Evolutionary conservation across 116 monocot species (phyloP).

Genomic region (Trichopus zeylanicus): DNA sequence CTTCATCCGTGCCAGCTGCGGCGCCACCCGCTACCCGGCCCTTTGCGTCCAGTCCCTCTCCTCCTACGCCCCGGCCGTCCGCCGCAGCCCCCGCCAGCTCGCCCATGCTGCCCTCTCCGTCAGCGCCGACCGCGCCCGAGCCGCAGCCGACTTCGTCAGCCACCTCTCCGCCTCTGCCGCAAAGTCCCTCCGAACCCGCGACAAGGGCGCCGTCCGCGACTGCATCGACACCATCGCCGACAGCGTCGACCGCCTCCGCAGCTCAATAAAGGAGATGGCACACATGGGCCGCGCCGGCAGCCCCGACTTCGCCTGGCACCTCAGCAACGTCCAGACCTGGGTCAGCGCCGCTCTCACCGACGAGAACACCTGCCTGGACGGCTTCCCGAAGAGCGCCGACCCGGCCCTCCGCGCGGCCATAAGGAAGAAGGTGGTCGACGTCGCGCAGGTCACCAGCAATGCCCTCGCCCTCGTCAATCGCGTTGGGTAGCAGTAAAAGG

Average conservation of each 20-base stretch:
- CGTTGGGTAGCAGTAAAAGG: neutral
- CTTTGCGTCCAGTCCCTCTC: slow-evolving; percentile 36
- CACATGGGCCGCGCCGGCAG: slow-evolving; percentile 32
- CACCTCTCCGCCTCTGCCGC: slow-evolving; percentile 1
- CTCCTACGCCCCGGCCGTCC: slow-evolving; percentile 25
- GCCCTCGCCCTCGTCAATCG: slow-evolving; percentile 16
- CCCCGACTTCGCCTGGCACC: slow-evolving; percentile 30
- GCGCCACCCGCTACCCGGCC: slow-evolving; percentile 28
- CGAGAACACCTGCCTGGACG: slow-evolving; percentile 39
- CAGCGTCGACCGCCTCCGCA: slow-evolving; percentile 45
- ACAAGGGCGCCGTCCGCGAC: slow-evolving; percentile 47
- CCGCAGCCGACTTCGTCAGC: slow-evolving; percentile 21
- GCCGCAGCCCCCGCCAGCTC: slow-evolving; percentile 22
- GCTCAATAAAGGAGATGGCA: slow-evolving; percentile 41
- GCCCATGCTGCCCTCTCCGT: slow-evolving; percentile 27
- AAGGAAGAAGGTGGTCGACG: slow-evolving; percentile 8
- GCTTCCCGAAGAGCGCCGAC: slow-evolving; percentile 7
- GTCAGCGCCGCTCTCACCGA: slow-evolving; percentile 54
- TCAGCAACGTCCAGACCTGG: slow-evolving; percentile 51
- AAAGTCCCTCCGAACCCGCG: slow-evolving; percentile 4
- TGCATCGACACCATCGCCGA: slow-evolving; percentile 56
- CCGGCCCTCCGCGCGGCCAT: slow-evolving; percentile 7
- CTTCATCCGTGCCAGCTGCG: slow-evolving; percentile 17
- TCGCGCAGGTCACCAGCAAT: slow-evolving; percentile 10
- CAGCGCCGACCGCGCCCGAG: slow-evolving; percentile 18